Conservation (phyloP, 2,329 filamentous ascomycete species). For the Diaporthe amygdali region DNA sequence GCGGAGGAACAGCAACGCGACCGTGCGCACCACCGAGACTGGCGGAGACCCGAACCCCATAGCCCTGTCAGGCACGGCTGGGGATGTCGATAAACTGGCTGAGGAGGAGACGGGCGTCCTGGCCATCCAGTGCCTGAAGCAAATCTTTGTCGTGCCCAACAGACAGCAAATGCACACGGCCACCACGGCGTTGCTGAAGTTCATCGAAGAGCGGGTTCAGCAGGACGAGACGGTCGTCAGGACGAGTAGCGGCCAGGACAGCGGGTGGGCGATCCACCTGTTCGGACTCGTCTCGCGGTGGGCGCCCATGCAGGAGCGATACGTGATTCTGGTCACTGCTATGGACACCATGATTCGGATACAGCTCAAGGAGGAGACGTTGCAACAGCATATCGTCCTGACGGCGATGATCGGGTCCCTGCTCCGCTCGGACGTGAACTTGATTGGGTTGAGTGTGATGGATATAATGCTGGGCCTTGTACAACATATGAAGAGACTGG, state of each 20-base stretch:
- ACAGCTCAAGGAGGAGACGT: conserved; percentile 70
- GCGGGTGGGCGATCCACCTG: conserved; percentile 82
- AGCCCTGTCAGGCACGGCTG: conserved; percentile 79
- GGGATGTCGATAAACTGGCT: conserved; percentile 86
- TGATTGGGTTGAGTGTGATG: conserved; percentile 96
- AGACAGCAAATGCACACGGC: conserved; percentile 80
- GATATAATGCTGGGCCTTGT: conserved; percentile 87
- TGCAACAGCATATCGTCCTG: conserved; percentile 77
- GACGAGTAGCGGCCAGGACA: conserved; percentile 49
- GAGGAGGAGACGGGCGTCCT: conserved; percentile 87
- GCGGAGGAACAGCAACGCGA: conserved; percentile 79
- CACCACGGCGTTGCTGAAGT: conserved; percentile 75
- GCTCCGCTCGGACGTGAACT: conserved; percentile 85
- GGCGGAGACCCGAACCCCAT: conserved; percentile 68
- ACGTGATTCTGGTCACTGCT: conserved; percentile 82
- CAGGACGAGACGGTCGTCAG: conserved; percentile 60
- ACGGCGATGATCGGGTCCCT: conserved; percentile 82
- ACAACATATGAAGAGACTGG: conserved; percentile 78
- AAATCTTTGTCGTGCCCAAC: conserved; percentile 84
- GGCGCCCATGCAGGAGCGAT: conserved; percentile 94
- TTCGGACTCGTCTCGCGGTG: conserved; percentile 82
- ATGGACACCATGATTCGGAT: conserved; percentile 77
- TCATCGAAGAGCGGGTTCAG: conserved; percentile 67
- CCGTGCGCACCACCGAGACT: conserved; percentile 74
- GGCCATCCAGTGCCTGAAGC: conserved; percentile 84